Base-by-base conservation (phyloP, 139 green algal species). In the Microglena sp. region DNA sequence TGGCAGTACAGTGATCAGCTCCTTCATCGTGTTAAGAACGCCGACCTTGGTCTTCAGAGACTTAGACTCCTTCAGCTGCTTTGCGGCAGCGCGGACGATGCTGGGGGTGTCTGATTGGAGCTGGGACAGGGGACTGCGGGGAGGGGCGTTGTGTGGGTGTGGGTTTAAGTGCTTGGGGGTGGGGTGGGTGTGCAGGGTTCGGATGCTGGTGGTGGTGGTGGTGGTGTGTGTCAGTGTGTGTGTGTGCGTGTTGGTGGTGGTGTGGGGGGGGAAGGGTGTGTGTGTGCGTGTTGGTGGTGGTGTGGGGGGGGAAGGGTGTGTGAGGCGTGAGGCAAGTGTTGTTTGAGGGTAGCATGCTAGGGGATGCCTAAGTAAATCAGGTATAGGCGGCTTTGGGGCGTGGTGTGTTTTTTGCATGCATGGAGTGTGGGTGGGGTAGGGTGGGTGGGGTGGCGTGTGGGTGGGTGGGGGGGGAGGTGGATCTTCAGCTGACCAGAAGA, bases 1-100 rank as follows among this genome's bases (percentile, higher is more conserved):
- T 0, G 91, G 87, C 40, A 84, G 55, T 54, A 88, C 84, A 5
- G 46, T 53, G 8, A 86, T 82, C 46, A 97, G 74, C 77, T 89
- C 81, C 45, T 75, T 70, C 61, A 97, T 77, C 45, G 92, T 66
- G 4, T 44, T 50, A 56, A 97, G 89, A 46, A 77, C 83, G 22
- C 74, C 86, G 26, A 81, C 61, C 6, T 69, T 71, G 1, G 85
- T 89, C 71, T 94, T 96, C 31, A 81, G 45, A 2, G 68, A 85
- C 79, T 89, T 90, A 33, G 7, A 8, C 7, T 88, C 83, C 15
- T 66, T 66, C 35, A 97, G 87, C 76, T 92, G 78, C 26, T 62
- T 62, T 2, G 80, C 74, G 1, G 72, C 44, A 6, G 79, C 75
- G 33, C 80, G 77, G 28, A 92, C 60, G 4, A 92, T 69, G 35